A percentile compares a stretch with the other conserved stretches of the same genome.
phyloP scores from a whole-genome alignment of 192 early-diverging fungal genomes.

The Linnemannia exigua region DNA sequence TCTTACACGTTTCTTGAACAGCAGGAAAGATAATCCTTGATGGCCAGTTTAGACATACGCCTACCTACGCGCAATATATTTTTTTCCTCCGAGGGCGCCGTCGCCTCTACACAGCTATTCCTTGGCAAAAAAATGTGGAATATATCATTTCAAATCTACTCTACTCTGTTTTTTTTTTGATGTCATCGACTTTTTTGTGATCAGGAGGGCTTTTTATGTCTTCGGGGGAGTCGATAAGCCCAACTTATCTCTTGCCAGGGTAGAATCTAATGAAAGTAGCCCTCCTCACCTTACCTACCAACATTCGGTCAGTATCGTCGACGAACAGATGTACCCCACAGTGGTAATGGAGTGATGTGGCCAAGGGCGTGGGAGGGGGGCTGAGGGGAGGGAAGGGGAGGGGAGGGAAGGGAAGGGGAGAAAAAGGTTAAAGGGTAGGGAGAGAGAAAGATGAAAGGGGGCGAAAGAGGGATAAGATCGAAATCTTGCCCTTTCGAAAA shows the following conservation, averaged over 20 bases:
- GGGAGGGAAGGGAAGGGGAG: not conserved
- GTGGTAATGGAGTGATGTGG: not conserved
- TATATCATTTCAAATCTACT: too few relatives aligned
- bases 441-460: not conserved
- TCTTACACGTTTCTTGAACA: not conserved
- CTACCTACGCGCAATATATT: not conserved
- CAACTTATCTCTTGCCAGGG: too few relatives aligned
- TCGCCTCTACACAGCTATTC: too few relatives aligned
- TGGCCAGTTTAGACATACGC: not conserved
- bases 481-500: not conserved
- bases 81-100: not conserved
- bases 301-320: too few relatives aligned
- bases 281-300: too few relatives aligned
- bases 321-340: not conserved
- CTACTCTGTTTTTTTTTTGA: too few relatives aligned
- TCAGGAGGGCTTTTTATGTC: too few relatives aligned
- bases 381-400: not conserved
- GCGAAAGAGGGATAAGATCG: not conserved
- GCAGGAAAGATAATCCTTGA: not conserved
- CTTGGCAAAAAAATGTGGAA: too few relatives aligned
- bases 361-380: not conserved
- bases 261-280: too few relatives aligned
- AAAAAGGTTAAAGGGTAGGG: not conserved
- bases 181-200: too few relatives aligned
- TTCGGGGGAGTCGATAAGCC: too few relatives aligned